A percentile compares a stretch with the other conserved stretches of the same genome.
Evolutionary conservation across 2,329 filamentous ascomycete genomes (phyloP).

Genomic region (Alternaria sp.): DNA sequence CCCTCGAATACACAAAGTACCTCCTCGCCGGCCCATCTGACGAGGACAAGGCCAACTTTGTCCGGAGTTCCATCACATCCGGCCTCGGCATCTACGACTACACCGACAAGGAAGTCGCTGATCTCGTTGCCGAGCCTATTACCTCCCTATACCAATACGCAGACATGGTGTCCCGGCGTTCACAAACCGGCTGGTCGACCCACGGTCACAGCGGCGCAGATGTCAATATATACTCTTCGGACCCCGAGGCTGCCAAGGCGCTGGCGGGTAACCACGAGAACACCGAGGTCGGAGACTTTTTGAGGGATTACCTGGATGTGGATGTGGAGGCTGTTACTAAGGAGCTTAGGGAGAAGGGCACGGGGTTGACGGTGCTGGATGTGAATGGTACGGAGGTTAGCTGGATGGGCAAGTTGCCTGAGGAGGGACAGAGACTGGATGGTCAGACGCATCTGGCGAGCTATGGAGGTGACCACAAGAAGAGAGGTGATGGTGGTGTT

Average conservation of each 20-base stretch:
- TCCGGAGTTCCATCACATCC: conserved; percentile 71
- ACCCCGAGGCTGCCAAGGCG: conserved; percentile 65
- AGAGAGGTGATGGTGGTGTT: conserved; percentile 34
- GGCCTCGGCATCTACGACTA: conserved; percentile 81
- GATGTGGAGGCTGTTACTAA: conserved; percentile 79
- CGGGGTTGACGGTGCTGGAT: conserved; percentile 36
- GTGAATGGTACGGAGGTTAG: conserved; percentile 38
- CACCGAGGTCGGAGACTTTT: conserved; percentile 84
- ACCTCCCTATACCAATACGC: conserved; percentile 70
- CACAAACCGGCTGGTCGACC: conserved; percentile 91
- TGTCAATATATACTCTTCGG: conserved; percentile 93
- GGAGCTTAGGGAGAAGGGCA: conserved; percentile 69
- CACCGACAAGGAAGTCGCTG: conserved; percentile 71
- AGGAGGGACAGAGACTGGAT: conserved; percentile 52
- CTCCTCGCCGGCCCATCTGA: conserved; percentile 52
- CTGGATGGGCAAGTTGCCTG: conserved; percentile 54
- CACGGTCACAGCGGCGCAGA: conserved; percentile 90
- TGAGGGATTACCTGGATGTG: conserved; percentile 78
- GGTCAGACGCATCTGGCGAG: conserved; percentile 54
- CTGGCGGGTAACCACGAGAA: conserved; percentile 92
- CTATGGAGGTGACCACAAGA: conserved; percentile 47
- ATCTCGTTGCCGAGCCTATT: conserved; percentile 65
- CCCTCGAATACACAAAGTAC: conserved; percentile 66
- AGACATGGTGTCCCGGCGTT: conserved; percentile 84
- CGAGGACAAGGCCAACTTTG: conserved; percentile 58